Evolutionary conservation across 2,329 filamentous ascomycete species (phyloP), one percentile per base, ranked within the genome.

Genomic region (Sclerotiophoma versabilis): DNA sequence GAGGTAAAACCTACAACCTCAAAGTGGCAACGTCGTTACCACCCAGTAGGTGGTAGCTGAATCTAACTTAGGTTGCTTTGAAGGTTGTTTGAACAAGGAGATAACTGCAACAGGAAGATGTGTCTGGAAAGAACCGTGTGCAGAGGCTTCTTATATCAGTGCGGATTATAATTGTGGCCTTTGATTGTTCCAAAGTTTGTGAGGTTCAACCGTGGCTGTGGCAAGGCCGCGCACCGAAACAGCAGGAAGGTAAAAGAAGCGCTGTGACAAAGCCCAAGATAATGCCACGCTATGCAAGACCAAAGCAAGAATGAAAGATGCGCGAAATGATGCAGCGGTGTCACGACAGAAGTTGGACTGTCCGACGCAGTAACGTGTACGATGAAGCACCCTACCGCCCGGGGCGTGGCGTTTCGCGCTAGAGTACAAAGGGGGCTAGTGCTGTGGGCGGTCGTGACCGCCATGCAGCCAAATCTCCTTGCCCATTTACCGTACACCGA

Each of bases 221-320:
- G 70, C 71, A 51, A 69, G 57, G 53, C 44, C 45, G 44, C 30
- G 32, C 30, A 58, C 55, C 50, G 58, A 57, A 63, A 53, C 36
- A 50, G 47, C 45, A 47, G 54, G 66, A 67, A 68, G 32, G 46
- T 42, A 26, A 50, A 59, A 57, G 55, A 67, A 63, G 30, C 52
- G 30, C 41, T 42, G 42, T 50, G 41, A 57, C 57, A 53, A 58
- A 64, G 59, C 43, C 49, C 53, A 57, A 55, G 49, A 59, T 60
- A 59, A 70, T 65, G 57, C 59, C 49, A 62, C 66, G 69, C 69
- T 70, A 72, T 73, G 66, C 68, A 70, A 58, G 53, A 55, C 26
- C 23, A 33, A 58, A 42, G n/a, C 43, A 59, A 22, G 49, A 38
- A 58, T 39, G 29, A 57, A 27, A 42, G 26, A 58, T 26, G 45